A percentile compares a stretch with the other conserved stretches of the same genome.
phyloP scores from a whole-genome alignment of 129 eudicot species.

The Scalesia atractyloides region DNA sequence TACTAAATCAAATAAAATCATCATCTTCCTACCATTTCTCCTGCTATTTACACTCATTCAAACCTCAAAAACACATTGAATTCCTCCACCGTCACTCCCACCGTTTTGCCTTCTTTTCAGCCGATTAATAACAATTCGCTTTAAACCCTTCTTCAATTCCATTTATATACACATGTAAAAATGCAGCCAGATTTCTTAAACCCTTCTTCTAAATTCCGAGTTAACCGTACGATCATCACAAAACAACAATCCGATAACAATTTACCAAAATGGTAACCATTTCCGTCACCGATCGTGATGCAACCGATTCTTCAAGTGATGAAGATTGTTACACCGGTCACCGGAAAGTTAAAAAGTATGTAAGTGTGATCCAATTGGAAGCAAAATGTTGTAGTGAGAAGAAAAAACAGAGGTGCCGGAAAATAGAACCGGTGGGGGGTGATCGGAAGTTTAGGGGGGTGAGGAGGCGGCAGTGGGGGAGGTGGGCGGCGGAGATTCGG shows the following conservation, averaged over 20 bases:
- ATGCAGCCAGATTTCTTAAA: background rate
- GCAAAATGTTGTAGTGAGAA: background rate
- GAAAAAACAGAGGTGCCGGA: constrained; percentile 32
- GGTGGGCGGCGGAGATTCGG: constrained; percentile 76
- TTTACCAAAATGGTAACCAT: constrained; percentile 37
- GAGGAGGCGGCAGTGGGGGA: constrained; percentile 65
- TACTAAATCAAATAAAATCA: constrained; percentile 24
- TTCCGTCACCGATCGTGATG: constrained; percentile 50
- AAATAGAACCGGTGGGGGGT: constrained; percentile 8
- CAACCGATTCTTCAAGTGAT: constrained; percentile 62
- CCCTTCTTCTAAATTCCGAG: constrained; percentile 23
- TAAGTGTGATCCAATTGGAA: constrained; percentile 47
- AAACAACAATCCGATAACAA: constrained; percentile 10
- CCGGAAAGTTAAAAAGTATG: constrained; percentile 34
- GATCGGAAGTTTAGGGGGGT: constrained; percentile 57
- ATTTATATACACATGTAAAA: constrained; percentile 6
- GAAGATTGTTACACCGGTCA: constrained; percentile 30
- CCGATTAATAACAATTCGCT: background rate
- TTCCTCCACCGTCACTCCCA: constrained; percentile 25
- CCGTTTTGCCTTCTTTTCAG: constrained; percentile 17
- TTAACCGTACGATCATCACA: constrained; percentile 18
- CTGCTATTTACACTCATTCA: constrained; percentile 35
- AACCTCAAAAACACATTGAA: constrained; percentile 30
- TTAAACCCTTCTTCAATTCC: constrained; percentile 5
- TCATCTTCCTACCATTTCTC: constrained; percentile 21